Evolutionary conservation across 2,329 filamentous ascomycete species (phyloP), one percentile per base, ranked within the genome.

Genomic region (Hypomyces rosellus): DNA sequence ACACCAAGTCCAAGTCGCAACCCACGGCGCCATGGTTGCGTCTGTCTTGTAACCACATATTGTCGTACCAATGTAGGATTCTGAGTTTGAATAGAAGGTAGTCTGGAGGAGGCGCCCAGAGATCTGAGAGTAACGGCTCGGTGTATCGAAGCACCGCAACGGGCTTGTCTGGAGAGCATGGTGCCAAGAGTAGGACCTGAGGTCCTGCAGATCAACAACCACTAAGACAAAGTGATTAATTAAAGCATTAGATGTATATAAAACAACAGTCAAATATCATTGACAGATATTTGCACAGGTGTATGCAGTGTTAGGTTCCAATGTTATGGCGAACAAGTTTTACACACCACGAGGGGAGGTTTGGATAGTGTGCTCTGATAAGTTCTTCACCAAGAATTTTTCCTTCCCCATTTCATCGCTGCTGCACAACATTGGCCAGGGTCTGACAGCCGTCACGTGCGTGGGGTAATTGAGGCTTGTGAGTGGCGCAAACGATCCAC

Each of bases 101-200:
- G 52, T 55, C 53, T 59, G 5, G 53, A 39, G 2, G 54, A 57
- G 6, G 50, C 49, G 39, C 56, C 53, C 49, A 55, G 55, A 42
- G 58, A 50, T 22, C 56, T 50, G 43, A 57, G 33, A 30, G 51
- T 33, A 33, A 58, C 46, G 11, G 51, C 51, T 22, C 58, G 57
- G 16, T 59, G 63, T 37, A 61, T 54, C 34, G 59, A 55, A 14
- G 64, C 54, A 50, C 63, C 55, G 56, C 62, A 60, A 51, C 62
- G 57, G 33, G 65, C 61, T 40, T 67, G 66, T 53, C 65, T 63
- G 34, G 66, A 56, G 48, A 71, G 63, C 69, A 71, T 71, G 50
- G 50, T 64, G 61, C 15, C 42, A 46, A 40, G 34, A 20, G 44
- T 34, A 22, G 43, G 38, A 40, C 15, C 38, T 40, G 15, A 18